Conservation (phyloP, 2,329 filamentous ascomycete genomes). For the Elsinoe perseae region DNA sequence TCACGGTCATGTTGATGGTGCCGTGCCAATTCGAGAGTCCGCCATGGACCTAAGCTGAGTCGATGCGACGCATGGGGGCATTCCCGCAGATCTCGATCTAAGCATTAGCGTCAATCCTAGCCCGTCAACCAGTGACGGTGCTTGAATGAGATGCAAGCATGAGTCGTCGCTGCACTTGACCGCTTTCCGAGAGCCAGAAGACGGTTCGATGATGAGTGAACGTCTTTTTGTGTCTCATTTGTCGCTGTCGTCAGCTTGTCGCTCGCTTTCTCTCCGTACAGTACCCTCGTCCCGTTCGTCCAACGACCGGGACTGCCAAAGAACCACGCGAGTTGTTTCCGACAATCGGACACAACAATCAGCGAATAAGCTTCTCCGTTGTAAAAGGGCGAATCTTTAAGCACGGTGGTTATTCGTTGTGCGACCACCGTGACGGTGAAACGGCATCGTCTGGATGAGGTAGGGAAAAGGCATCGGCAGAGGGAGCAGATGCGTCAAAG, state of each 20-base stretch:
- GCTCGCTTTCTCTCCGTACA: not conserved
- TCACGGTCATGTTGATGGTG: not conserved
- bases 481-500: slow-evolving; percentile 1
- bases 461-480: too few species aligned
- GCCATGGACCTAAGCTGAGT: slow-evolving; percentile 13
- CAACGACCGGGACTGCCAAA: not conserved
- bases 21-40: not conserved
- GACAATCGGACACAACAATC: not conserved
- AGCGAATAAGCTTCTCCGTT: not conserved
- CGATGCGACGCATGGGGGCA: slow-evolving; percentile 12
- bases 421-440: not conserved
- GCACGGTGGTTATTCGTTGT: not conserved
- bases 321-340: not conserved
- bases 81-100: slow-evolving; percentile 16
- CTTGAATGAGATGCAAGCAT: slow-evolving; percentile 8
- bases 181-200: not conserved
- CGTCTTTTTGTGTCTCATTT: not conserved
- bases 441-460: not conserved
- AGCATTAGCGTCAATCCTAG: slow-evolving; percentile 13
- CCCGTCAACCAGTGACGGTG: slow-evolving; percentile 1
- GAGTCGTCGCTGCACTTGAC: slow-evolving; percentile 10
- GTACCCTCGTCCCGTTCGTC: slow-evolving; percentile 4
- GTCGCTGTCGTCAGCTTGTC: not conserved
- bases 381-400: not conserved
- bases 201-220: slow-evolving; percentile 11